These are phyloP conservation scores for Gaertneriomyces semiglobifer DNA, from an alignment of 192 early-diverging fungal species.

Conservation along the genomic window DNA sequence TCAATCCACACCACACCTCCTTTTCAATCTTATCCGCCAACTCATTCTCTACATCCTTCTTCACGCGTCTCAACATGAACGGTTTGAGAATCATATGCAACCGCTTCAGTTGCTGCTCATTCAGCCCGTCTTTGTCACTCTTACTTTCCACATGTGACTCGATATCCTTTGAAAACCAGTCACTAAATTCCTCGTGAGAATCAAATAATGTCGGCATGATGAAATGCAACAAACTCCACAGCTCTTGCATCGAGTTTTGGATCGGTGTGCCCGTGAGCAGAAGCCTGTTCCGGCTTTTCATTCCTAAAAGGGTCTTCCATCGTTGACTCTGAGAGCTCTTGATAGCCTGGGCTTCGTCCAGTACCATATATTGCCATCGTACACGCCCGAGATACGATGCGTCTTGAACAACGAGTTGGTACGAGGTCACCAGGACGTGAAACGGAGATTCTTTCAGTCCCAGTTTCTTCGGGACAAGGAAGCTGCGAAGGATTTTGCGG, in stretches of 20 bases:
- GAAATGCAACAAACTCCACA: constrained; percentile 91
- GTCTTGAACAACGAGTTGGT: constrained; percentile 82
- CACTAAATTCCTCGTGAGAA: constrained; percentile 88
- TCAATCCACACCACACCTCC: constrained; percentile 52
- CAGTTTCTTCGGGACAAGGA: constrained; percentile 67
- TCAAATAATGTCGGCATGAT: constrained; percentile 95
- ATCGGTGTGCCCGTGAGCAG: constrained; percentile 90
- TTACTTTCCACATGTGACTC: constrained; percentile 77
- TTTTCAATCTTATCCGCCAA: constrained; percentile 88
- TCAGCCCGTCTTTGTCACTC: constrained; percentile 63
- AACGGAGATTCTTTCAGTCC: constrained; percentile 53
- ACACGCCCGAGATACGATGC: constrained; percentile 74
- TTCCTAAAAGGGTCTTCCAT: constrained; percentile 80
- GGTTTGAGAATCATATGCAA: constrained; percentile 91
- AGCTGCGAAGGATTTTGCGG: constrained; percentile 76
- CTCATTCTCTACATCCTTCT: constrained; percentile 86
- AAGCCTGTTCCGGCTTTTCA: constrained; percentile 81
- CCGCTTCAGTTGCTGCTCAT: constrained; percentile 78
- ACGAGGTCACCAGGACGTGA: constrained; percentile 86
- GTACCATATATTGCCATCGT: constrained; percentile 94
- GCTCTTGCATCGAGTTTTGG: constrained; percentile 91
- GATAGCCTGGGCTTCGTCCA: constrained; percentile 94
- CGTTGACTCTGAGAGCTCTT: constrained; percentile 71
- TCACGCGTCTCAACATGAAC: constrained; percentile 91
- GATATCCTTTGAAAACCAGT: constrained; percentile 93